Conservation (phyloP, 140 eudicot genomes). For the Senecio squalidus region DNA sequence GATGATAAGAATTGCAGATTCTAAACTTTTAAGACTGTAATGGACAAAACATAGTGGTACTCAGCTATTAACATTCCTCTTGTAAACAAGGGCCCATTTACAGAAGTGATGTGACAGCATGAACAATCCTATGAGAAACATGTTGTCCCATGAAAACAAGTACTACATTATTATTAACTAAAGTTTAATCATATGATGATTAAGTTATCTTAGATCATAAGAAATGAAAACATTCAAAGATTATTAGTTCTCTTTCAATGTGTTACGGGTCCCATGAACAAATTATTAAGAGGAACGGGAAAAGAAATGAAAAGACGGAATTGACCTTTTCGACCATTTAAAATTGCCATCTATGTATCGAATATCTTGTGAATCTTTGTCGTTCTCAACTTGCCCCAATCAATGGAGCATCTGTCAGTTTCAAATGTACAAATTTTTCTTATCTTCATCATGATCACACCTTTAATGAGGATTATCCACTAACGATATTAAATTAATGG, state of each 20-base stretch:
- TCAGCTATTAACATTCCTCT: conserved; percentile 31
- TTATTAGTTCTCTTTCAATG: neutral
- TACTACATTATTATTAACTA: conserved; percentile 17
- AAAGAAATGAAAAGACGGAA: neutral
- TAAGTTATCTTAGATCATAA: conserved; percentile 13
- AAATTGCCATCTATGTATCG: conserved; percentile 4
- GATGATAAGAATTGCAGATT: conserved; percentile 33
- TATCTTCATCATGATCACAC: conserved; percentile 26
- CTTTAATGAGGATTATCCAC: conserved; percentile 34
- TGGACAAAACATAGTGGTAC: conserved; percentile 37
- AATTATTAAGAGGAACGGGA: neutral
- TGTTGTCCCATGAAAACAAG: conserved; percentile 24
- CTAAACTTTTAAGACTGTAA: conserved; percentile 21
- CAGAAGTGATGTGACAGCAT: conserved; percentile 27
- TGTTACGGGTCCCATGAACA: neutral
- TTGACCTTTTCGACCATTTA: conserved; percentile 20
- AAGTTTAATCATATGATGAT: conserved; percentile 8
- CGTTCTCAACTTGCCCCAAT: conserved; percentile 28
- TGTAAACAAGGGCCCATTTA: conserved; percentile 23
- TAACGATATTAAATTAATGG: conserved; percentile 15
- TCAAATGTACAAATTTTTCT: conserved; percentile 21
- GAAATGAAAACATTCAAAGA: neutral
- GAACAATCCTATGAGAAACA: conserved; percentile 26
- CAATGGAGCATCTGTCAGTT: conserved; percentile 27
- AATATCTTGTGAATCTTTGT: conserved; percentile 32